Evolutionary conservation across 2,329 filamentous ascomycete species (phyloP).

Genomic region (Aspergillus latus): DNA sequence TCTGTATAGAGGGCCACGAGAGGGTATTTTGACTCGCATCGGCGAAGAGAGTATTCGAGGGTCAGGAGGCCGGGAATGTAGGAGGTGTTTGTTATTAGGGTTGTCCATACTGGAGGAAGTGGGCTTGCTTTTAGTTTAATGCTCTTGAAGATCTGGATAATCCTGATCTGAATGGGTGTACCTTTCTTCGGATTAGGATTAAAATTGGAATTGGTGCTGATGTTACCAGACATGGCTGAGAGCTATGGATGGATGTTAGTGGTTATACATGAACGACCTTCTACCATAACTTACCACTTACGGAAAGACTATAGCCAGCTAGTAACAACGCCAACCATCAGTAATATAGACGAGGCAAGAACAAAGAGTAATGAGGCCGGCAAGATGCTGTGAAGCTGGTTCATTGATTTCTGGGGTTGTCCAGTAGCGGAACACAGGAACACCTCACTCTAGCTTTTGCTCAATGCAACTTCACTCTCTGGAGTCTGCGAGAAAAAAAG

Average conservation of each 20-base stretch:
- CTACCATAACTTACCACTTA: not conserved
- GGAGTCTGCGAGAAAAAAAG: not conserved
- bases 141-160: not conserved
- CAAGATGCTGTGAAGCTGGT: not conserved
- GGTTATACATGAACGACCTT: not conserved
- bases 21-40: conserved; percentile 66
- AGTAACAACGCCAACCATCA: not conserved
- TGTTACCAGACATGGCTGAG: not conserved
- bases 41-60: conserved; percentile 73
- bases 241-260: not conserved
- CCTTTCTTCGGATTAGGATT: not conserved
- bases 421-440: not conserved
- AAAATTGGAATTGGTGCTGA: not conserved
- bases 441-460: not conserved
- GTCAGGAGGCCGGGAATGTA: conserved; percentile 83
- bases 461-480: not conserved
- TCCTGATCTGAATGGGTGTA: not conserved
- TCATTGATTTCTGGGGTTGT: not conserved
- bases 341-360: not conserved
- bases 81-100: conserved; percentile 77
- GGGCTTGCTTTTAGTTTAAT: not conserved
- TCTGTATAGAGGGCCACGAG: conserved; percentile 82
- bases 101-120: conserved; percentile 69
- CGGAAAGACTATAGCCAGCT: not conserved
- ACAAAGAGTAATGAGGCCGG: not conserved